These are phyloP conservation scores for Pelomyxa schiedti DNA, from an alignment of 78 protist species.

Conservation along the genomic window DNA sequence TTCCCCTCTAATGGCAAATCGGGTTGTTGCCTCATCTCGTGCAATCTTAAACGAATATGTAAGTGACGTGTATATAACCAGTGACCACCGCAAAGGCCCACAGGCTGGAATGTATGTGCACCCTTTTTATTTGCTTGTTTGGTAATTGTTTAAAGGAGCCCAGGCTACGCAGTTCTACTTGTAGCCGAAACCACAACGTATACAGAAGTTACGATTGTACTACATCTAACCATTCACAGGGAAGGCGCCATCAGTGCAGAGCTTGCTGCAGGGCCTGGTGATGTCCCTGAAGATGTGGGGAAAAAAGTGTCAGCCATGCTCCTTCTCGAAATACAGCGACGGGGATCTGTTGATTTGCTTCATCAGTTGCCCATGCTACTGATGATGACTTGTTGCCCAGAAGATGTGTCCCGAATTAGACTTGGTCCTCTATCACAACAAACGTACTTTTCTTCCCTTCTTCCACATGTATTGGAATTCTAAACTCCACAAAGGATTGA, in stretches of 20 bases:
- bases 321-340: slow-evolving; percentile 50
- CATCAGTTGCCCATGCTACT: slow-evolving; percentile 66
- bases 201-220: neutral
- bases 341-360: slow-evolving; percentile 75
- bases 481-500: slow-evolving; percentile 3
- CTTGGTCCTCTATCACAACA: slow-evolving; percentile 46
- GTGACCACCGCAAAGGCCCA: slow-evolving; percentile 75
- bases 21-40: slow-evolving; percentile 63
- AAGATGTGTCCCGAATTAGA: slow-evolving; percentile 77
- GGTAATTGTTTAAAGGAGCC: slow-evolving; percentile 26
- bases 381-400: slow-evolving; percentile 79
- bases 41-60: slow-evolving; percentile 52
- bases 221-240: neutral
- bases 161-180: slow-evolving; percentile 74
- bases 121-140: neutral
- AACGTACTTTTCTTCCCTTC: neutral
- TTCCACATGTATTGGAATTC: neutral
- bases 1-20: slow-evolving; percentile 65
- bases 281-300: slow-evolving; percentile 75
- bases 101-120: slow-evolving; percentile 52
- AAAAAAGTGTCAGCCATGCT: slow-evolving; percentile 35
- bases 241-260: slow-evolving; percentile 65
- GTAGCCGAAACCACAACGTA: slow-evolving; percentile 75
- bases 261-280: slow-evolving; percentile 23
- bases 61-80: slow-evolving; percentile 85